These are phyloP conservation scores for Termitomyces sp. DNA, from an alignment of 768 basidiomycete species.

Conservation along the genomic window DNA sequence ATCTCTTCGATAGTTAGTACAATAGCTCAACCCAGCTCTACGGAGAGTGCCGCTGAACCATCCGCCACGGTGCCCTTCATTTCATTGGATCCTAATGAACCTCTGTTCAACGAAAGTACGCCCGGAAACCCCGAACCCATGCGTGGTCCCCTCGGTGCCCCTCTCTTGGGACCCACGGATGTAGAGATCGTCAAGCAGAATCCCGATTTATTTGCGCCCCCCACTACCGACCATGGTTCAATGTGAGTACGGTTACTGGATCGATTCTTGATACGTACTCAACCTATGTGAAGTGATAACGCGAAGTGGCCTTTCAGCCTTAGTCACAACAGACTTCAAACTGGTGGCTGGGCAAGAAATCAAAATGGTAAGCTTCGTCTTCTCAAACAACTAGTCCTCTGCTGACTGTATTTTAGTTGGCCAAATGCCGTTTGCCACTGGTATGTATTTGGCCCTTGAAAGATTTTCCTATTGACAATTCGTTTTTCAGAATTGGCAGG, in stretches of 20 bases:
- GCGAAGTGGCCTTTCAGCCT: conserved; percentile 57
- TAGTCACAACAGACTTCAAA: conserved; percentile 53
- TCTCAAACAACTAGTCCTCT: neutral
- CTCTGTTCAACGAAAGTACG: conserved; percentile 29
- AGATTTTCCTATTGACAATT: neutral
- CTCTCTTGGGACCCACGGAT: conserved; percentile 40
- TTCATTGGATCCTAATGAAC: conserved; percentile 39
- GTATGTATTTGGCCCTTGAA: conserved; percentile 18
- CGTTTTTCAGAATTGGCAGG: conserved; percentile 34
- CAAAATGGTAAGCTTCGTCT: conserved; percentile 37
- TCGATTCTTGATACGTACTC: neutral
- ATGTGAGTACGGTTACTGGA: conserved; percentile 27
- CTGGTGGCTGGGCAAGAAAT: conserved; percentile 59
- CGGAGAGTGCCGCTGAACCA: conserved; percentile 21
- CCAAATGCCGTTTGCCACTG: conserved; percentile 47
- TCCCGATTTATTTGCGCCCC: conserved; percentile 41
- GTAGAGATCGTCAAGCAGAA: conserved; percentile 38
- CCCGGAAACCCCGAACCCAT: conserved; percentile 28
- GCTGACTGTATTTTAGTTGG: conserved; percentile 26
- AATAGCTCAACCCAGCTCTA: conserved; percentile 8
- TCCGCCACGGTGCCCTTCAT: conserved; percentile 42
- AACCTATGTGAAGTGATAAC: conserved; percentile 29
- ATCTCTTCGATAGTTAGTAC: neutral
- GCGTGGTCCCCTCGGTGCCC: conserved; percentile 36
- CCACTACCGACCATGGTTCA: conserved; percentile 39